Conservation (phyloP, 1,284 basidiomycete genomes). For the Leccinum fuscescens region DNA sequence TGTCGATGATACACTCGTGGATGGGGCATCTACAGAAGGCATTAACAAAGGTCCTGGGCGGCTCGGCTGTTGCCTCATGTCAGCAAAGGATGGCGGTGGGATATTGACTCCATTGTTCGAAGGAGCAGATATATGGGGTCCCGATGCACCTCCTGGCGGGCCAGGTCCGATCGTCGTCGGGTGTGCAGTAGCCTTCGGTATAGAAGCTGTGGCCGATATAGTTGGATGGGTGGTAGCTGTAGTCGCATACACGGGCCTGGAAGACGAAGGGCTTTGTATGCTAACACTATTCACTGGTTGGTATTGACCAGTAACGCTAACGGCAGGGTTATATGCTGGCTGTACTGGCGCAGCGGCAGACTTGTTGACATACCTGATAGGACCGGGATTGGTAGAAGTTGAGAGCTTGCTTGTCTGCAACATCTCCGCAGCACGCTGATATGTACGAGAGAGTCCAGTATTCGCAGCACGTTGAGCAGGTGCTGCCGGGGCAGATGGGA, state of each 20-base stretch:
- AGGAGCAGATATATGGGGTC: slow-evolving; percentile 8
- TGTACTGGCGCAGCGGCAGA: slow-evolving; percentile 7
- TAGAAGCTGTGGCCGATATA: slow-evolving; percentile 3
- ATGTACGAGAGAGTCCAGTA: slow-evolving; percentile 17
- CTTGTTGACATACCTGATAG: slow-evolving; percentile 12
- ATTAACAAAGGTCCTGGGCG: slow-evolving; percentile 14
- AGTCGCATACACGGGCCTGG: slow-evolving; percentile 11
- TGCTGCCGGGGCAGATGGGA: slow-evolving; percentile 5
- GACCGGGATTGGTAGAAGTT: neutral
- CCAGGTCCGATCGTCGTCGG: slow-evolving; percentile 1
- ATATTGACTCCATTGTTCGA: slow-evolving; percentile 2
- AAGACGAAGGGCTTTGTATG: slow-evolving; percentile 7
- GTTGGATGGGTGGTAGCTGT: neutral
- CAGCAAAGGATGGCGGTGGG: slow-evolving; percentile 15
- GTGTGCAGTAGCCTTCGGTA: slow-evolving; percentile 8
- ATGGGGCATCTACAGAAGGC: slow-evolving; percentile 17
- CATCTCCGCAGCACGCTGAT: slow-evolving; percentile 26
- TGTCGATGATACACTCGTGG: slow-evolving; percentile 15
- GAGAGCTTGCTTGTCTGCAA: slow-evolving; percentile 23
- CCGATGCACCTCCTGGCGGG: slow-evolving; percentile 8
- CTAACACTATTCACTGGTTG: slow-evolving; percentile 10
- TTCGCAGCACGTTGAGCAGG: slow-evolving; percentile 20
- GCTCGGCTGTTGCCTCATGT: slow-evolving; percentile 21
- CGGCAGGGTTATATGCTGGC: neutral
- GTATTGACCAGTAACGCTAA: slow-evolving; percentile 5